Conservation (phyloP, 1,139 yeast species). For the Pichia kudriavzevii region DNA sequence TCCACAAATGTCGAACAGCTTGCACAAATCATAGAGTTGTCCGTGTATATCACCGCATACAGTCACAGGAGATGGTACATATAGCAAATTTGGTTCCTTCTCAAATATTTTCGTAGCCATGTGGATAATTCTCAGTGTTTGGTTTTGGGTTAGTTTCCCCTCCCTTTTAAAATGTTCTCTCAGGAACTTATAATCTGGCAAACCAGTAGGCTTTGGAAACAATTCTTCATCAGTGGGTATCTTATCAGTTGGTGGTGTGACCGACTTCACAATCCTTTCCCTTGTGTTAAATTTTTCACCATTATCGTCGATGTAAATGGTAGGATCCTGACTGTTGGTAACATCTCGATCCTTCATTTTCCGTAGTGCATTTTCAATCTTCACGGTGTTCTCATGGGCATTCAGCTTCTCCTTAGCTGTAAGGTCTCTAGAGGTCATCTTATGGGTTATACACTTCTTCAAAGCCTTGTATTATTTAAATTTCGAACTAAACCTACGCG, state of each 20-base stretch:
- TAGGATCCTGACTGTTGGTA: conserved; percentile 35
- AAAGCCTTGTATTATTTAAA: no score
- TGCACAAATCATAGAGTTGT: conserved; percentile 84
- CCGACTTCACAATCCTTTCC: conserved; percentile 58
- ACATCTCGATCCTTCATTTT: conserved; percentile 51
- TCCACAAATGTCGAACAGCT: conserved; percentile 91
- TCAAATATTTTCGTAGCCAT: conserved; percentile 64
- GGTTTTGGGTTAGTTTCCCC: conserved; percentile 70
- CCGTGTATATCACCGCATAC: conserved; percentile 98
- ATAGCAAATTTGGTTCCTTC: conserved; percentile 70
- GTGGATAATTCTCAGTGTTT: conserved; percentile 59
- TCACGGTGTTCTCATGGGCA: conserved; percentile 43
- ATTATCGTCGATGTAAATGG: conserved; percentile 58
- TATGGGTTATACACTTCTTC: no score
- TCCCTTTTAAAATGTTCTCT: conserved; percentile 70
- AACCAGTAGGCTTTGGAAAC: conserved; percentile 47
- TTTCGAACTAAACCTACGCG: no score
- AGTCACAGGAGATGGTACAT: conserved; percentile 88
- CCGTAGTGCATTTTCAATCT: conserved; percentile 68
- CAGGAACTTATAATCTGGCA: conserved; percentile 68
- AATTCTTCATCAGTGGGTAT: conserved; percentile 65
- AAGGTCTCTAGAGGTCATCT: no score
- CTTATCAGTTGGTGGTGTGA: conserved; percentile 60
- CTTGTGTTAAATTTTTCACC: conserved; percentile 60
- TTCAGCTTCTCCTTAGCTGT: conserved; percentile 14